These are phyloP conservation scores for Dictyostelium firmibasis DNA, from an alignment of 78 protist genomes.

Conservation along the genomic window DNA sequence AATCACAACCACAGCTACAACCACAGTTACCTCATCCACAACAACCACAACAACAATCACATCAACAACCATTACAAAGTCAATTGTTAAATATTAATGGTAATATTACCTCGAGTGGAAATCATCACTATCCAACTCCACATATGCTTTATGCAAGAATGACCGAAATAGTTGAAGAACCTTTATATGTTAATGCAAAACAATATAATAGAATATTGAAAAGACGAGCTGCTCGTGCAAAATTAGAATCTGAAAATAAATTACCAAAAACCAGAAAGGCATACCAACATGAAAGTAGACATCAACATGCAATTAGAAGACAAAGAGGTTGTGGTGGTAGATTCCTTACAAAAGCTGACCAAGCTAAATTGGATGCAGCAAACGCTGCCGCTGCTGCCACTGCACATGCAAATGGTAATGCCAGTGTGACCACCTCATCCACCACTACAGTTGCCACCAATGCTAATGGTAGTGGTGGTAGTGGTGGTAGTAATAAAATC, in stretches of 20 bases:
- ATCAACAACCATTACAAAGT: neutral
- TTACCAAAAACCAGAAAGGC: conserved; percentile 57
- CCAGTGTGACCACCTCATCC: neutral
- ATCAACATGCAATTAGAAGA: conserved; percentile 89
- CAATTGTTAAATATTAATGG: neutral
- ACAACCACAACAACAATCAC: neutral
- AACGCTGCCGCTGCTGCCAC: neutral
- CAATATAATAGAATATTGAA: conserved; percentile 91
- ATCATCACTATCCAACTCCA: neutral
- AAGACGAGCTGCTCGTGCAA: conserved; percentile 86
- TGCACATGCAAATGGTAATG: neutral
- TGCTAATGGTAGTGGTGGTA: neutral
- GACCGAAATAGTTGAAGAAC: conserved; percentile 78
- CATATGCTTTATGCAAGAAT: neutral
- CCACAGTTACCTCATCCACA: too few species aligned
- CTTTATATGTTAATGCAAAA: conserved; percentile 90
- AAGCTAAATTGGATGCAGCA: neutral
- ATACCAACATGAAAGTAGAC: conserved; percentile 90
- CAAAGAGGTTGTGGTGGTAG: conserved; percentile 90
- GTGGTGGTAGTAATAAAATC: neutral
- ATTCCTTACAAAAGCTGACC: conserved; percentile 61
- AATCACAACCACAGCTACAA: too few species aligned
- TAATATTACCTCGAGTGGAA: neutral
- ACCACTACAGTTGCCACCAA: neutral
- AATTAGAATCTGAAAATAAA: conserved; percentile 74